Percentiles rank a stretch among this genome's conserved stretches.
Conservation (phyloP, 192 early-diverging fungal species). For the Podila epicladia region DNA sequence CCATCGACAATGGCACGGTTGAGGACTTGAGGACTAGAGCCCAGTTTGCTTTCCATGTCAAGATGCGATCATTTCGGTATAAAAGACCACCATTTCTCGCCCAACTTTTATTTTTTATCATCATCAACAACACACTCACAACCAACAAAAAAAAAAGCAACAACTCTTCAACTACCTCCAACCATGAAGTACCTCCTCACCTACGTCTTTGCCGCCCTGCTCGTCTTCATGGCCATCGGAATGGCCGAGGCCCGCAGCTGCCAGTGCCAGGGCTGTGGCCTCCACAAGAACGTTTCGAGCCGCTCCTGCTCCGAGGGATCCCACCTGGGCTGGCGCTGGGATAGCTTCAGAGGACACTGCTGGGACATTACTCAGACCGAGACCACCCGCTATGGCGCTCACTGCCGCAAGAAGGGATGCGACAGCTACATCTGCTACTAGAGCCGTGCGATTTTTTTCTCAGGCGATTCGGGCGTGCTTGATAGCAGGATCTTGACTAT, state of each 20-base stretch:
- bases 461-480: neutral
- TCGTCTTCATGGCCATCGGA: neutral
- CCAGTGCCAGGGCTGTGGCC: neutral
- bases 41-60: no score
- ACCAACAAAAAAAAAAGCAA: neutral
- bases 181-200: neutral
- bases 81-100: neutral
- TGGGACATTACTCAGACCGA: neutral
- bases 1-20: no score
- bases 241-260: conserved; percentile 1
- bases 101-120: neutral
- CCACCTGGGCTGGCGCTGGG: neutral
- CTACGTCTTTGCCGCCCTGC: conserved; percentile 2
- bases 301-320: conserved; percentile 1
- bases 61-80: no score
- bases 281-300: neutral
- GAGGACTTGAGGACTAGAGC: no score
- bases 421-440: neutral
- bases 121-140: neutral
- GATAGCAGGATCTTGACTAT: neutral
- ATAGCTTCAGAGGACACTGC: neutral
- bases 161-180: neutral
- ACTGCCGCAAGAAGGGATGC: conserved; percentile 2
- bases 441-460: neutral
- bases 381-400: neutral